Evolutionary conservation across 2,329 filamentous ascomycete genomes (phyloP).

Genomic region (Aspergillus caelatus): DNA sequence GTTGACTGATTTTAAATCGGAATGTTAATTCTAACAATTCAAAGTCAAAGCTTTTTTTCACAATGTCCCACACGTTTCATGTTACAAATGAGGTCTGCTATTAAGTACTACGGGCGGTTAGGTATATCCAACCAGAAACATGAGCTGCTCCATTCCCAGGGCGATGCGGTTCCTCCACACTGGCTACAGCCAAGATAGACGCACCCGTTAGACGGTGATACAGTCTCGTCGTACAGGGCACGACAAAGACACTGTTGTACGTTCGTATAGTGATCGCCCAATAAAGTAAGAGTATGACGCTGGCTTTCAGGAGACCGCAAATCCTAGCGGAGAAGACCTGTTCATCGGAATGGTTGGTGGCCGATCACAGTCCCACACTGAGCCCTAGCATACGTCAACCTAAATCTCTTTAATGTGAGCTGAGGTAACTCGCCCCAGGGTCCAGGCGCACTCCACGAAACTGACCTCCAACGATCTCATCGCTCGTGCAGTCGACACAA

Average conservation of each 20-base stretch:
- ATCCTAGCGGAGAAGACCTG: neutral
- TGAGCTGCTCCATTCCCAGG: neutral
- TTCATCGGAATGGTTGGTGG: slow-evolving; percentile 2
- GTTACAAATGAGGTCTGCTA: neutral
- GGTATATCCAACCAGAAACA: neutral
- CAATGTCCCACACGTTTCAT: neutral
- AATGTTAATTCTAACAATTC: neutral
- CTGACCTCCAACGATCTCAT: neutral
- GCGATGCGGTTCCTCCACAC: neutral
- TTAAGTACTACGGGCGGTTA: neutral
- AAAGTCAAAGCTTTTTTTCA: neutral
- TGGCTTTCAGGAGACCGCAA: neutral
- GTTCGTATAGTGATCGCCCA: neutral
- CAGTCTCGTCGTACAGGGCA: neutral
- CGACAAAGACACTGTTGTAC: neutral
- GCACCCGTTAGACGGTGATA: neutral
- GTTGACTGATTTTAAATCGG: neutral
- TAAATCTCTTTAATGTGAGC: slow-evolving; percentile 1
- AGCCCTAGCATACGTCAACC: slow-evolving; percentile 5
- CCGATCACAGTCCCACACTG: neutral
- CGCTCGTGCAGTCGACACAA: slow-evolving; percentile 5
- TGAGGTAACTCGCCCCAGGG: slow-evolving; percentile 1
- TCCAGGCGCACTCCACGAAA: slow-evolving; percentile 3
- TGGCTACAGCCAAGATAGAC: neutral
- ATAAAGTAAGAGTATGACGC: neutral